These are phyloP conservation scores for Starmerella stellata DNA, from an alignment of 805 yeast species.

Conservation along the genomic window DNA sequence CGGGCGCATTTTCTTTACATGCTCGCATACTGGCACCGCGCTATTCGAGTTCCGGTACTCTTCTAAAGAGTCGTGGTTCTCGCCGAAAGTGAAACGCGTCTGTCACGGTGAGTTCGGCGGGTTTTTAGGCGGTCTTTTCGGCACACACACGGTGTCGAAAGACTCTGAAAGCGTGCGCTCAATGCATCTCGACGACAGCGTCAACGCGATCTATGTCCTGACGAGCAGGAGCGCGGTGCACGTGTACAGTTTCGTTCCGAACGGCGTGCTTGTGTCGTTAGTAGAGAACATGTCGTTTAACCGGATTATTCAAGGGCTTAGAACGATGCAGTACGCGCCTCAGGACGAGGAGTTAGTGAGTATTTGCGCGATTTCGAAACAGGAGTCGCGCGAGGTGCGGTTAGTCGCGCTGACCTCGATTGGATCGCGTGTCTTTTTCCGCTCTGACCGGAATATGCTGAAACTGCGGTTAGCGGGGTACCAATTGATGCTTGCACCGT, in stretches of 20 bases:
- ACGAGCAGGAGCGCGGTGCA: conserved; percentile 68
- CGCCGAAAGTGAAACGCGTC: conserved; percentile 61
- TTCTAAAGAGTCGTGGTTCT: conserved; percentile 71
- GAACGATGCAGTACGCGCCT: neutral
- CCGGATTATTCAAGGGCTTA: conserved; percentile 2
- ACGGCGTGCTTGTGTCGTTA: conserved; percentile 1
- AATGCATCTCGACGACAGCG: conserved; percentile 54
- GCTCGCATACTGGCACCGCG: conserved; percentile 55
- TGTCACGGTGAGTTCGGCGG: conserved; percentile 31
- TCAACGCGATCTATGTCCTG: conserved; percentile 62
- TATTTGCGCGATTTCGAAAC: conserved; percentile 7
- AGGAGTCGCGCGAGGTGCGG: conserved; percentile 5
- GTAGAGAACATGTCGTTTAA: conserved; percentile 1
- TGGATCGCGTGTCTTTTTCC: conserved; percentile 16
- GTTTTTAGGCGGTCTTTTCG: conserved; percentile 15
- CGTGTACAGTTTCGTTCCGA: conserved; percentile 41
- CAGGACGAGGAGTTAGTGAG: conserved; percentile 8
- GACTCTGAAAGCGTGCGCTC: conserved; percentile 39
- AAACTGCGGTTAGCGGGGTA: neutral
- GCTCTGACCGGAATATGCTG: neutral
- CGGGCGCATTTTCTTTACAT: conserved; percentile 69
- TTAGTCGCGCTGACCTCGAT: conserved; percentile 13
- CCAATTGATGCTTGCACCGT: neutral
- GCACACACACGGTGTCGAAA: conserved; percentile 1
- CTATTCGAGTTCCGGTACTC: conserved; percentile 80